These are phyloP conservation scores for Dictyostelium brefeldianum DNA, from an alignment of 78 protist genomes.

Conservation along the genomic window DNA sequence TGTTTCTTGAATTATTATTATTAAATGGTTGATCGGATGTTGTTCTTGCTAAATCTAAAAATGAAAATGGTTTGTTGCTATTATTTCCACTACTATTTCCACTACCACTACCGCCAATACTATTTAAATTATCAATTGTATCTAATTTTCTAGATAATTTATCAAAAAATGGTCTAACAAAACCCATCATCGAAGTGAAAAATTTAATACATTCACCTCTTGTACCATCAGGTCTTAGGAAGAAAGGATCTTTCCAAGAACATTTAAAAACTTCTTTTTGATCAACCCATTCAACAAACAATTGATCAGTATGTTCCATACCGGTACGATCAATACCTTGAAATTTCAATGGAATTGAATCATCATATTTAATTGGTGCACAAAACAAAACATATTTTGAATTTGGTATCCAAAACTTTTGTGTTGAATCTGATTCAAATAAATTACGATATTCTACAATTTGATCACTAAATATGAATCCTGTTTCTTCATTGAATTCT, in stretches of 20 bases:
- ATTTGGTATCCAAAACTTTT: slow-evolving; percentile 51
- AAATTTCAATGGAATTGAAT: not conserved
- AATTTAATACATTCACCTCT: slow-evolving; percentile 14
- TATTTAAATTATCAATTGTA: not conserved
- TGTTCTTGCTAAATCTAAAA: not conserved
- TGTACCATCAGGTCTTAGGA: slow-evolving; percentile 11
- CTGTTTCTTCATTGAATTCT: slow-evolving; percentile 62
- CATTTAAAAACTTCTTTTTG: not conserved
- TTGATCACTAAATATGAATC: slow-evolving; percentile 4
- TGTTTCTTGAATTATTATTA: not conserved
- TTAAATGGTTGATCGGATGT: too few species aligned
- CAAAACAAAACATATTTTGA: slow-evolving; percentile 44
- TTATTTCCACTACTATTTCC: not conserved
- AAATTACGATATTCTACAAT: not conserved
- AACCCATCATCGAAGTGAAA: slow-evolving; percentile 10
- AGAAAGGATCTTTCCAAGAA: not conserved
- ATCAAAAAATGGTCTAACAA: not conserved
- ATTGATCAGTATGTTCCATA: slow-evolving; percentile 32
- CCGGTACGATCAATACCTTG: not conserved
- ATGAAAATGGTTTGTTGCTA: not conserved
- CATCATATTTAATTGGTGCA: slow-evolving; percentile 1
- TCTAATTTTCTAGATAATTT: not conserved
- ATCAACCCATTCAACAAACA: slow-evolving; percentile 57
- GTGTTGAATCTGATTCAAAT: not conserved
- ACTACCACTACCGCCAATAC: too few species aligned